phyloP scores from a whole-genome alignment of 2,329 filamentous ascomycete genomes.

The Claviceps cyperi region DNA sequence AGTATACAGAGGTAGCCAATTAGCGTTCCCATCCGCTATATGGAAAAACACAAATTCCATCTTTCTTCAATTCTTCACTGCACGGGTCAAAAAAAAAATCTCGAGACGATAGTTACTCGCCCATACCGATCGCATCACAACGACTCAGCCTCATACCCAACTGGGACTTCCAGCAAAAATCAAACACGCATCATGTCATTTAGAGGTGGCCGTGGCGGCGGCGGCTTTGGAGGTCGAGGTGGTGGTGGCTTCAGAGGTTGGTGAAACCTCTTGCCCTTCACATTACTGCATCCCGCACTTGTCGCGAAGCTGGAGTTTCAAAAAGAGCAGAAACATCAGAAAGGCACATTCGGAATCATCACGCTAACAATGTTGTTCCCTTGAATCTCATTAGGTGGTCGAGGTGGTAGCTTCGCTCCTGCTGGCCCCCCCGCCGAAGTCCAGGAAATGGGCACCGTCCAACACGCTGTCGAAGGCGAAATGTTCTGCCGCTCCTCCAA shows the following conservation, averaged over 20 bases:
- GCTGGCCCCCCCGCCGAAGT: conserved; percentile 10
- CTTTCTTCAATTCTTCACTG: not conserved
- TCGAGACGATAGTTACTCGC: not conserved
- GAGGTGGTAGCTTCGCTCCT: conserved; percentile 10
- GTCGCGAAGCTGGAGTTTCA: not conserved
- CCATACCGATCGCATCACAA: not conserved
- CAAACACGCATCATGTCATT: conserved; percentile 8
- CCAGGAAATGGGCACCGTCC: conserved; percentile 75
- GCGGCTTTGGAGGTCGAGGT: conserved; percentile 9
- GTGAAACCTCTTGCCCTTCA: not conserved
- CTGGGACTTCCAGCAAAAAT: not conserved
- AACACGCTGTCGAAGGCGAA: conserved; percentile 93
- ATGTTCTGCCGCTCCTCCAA: conserved; percentile 95
- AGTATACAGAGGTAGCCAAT: not conserved
- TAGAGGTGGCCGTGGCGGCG: conserved; percentile 10
- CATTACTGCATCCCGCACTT: not conserved
- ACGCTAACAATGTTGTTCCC: not conserved
- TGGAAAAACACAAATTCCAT: conserved; percentile 6
- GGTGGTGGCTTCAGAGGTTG: conserved; percentile 10
- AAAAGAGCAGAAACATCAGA: not conserved
- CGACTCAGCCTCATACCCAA: conserved; percentile 1
- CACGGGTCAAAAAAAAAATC: conserved; percentile 5
- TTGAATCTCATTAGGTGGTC: conserved; percentile 6
- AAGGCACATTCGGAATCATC: not conserved
- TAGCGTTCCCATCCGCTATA: not conserved